Evolutionary conservation across 306 rosid genomes (phyloP).

Genomic region (Cucurbita moschata): DNA sequence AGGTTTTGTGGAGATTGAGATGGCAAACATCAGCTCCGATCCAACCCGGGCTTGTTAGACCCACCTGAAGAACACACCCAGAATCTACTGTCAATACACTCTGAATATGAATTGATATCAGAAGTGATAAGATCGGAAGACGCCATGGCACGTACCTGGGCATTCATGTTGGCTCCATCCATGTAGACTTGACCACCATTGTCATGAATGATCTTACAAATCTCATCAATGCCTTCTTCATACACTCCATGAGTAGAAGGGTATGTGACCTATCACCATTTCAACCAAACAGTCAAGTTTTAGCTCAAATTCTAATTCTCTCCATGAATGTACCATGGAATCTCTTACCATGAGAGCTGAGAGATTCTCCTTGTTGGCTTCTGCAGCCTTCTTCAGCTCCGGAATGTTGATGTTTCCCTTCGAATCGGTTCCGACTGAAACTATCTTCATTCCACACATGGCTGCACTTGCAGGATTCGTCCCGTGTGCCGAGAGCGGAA

Average conservation of each 20-base stretch:
- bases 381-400: constrained; percentile 93
- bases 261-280: constrained; percentile 67
- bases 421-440: constrained; percentile 92
- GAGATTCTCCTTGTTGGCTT: constrained; percentile 59
- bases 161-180: constrained; percentile 99
- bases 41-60: constrained; percentile 96
- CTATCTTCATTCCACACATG: constrained; percentile 98
- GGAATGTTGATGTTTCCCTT: constrained; percentile 88
- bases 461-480: constrained; percentile 99
- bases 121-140: neutral
- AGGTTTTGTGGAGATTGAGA: constrained; percentile 98
- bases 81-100: neutral
- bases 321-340: neutral
- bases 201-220: constrained; percentile 91
- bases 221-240: constrained; percentile 98
- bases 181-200: constrained; percentile 99
- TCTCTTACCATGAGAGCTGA: constrained; percentile 76
- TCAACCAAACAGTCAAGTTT: constrained; percentile 13
- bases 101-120: neutral
- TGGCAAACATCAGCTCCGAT: constrained; percentile 99
- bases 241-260: constrained; percentile 98
- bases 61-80: constrained; percentile 44
- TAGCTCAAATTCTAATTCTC: neutral
- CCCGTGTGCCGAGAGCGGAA: constrained; percentile 97
- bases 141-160: constrained; percentile 22